Conservation (phyloP, 163 green algal species). For the Prototheca cutis region DNA sequence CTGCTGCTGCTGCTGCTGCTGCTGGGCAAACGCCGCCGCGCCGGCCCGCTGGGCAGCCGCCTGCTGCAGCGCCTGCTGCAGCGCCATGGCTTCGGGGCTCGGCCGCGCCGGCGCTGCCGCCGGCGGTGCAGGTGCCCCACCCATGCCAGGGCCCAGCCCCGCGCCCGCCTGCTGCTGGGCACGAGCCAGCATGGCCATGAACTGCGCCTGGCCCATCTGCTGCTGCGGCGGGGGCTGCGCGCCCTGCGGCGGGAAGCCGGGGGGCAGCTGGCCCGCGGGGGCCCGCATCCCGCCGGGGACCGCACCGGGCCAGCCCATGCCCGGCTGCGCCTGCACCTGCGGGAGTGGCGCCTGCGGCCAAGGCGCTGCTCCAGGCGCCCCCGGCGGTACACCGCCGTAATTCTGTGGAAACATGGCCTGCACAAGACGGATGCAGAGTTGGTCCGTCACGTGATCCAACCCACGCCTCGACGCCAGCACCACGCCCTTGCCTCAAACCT, state of each 20-base stretch:
- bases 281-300: no score
- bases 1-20: slow-evolving; percentile 4
- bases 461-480: no score
- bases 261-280: background rate
- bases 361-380: no score
- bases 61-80: background rate
- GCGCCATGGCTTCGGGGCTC: background rate
- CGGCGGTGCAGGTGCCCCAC: background rate
- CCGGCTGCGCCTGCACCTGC: no score
- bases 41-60: background rate
- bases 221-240: slow-evolving; percentile 7
- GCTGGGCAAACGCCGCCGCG: background rate
- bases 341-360: no score
- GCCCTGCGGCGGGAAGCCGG: slow-evolving; percentile 1
- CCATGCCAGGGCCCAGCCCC: no score
- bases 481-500: no score
- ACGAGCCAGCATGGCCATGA: background rate
- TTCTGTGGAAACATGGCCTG: no score
- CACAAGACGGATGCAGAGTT: no score
- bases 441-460: no score
- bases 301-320: no score
- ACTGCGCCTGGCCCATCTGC: background rate
- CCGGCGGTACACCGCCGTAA: no score
- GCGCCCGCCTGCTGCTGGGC: background rate
- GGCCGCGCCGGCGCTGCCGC: background rate